Evolutionary conservation across 2,329 filamentous ascomycete genomes (phyloP), one percentile per base, ranked within the genome.

Genomic region (Pestalotiopsis sp.): DNA sequence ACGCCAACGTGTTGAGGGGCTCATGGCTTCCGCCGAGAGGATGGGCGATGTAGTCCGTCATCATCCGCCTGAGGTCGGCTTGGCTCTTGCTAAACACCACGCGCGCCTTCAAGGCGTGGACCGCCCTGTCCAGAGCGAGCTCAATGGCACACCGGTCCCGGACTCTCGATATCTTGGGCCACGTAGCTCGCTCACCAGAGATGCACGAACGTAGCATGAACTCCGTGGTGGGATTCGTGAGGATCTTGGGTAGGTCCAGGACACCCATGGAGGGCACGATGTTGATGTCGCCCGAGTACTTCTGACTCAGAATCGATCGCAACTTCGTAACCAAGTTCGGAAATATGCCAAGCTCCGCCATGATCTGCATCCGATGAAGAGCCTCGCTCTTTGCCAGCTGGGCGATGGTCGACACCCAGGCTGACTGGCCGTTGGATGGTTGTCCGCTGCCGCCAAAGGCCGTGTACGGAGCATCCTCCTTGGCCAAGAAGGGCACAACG

Each of bases 241-340:
- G 84, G 31, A 98, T 90, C 9, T 88, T 87, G 0, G 92, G 91
- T 25, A 97, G 88, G 70, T 97, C 91, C 7, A 90, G 86, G 65
- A 92, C 89, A 4, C 87, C 88, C 68, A 97, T 91, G 66, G 94
- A 90, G 0, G 95, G 95, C 39, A 97, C 85, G 66, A 98, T 97
- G 59, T 94, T 98, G 77, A 98, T 97, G 79, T 98, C 95, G 6
- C 95, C 95, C 2, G 93, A 95, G 76, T 98, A 98, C 71, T 92
- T 93, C 76, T 98, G 95, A 71, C 91, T 95, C 64, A 98, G 85
- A 17, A 98, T 90, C 1, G 93, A 95, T 57, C 90, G 88, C 25
- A 91, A 85, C 78, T 97, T 97, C 61, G 91, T 93, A 72, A 94
- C 86, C 1, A 92, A 84, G 68, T 92, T 96, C 17, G 93, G 92